Conservation (phyloP, 192 early-diverging fungal genomes). For the Bifiguratus adelaidae region DNA sequence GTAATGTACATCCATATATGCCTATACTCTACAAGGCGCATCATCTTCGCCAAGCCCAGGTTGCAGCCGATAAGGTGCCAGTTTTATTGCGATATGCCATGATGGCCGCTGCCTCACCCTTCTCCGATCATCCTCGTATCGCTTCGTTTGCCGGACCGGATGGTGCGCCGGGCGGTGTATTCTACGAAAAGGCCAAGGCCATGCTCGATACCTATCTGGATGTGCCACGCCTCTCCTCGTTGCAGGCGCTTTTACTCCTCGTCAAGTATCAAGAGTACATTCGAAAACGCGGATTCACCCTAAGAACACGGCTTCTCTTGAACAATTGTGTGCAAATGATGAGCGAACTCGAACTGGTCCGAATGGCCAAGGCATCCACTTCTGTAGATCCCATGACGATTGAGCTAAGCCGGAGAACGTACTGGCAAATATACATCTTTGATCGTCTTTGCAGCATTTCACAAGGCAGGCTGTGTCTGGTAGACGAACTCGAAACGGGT, state of each 20-base stretch:
- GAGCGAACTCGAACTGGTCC: slow-evolving; percentile 6
- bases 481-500: background rate
- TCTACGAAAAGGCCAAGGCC: slow-evolving; percentile 8
- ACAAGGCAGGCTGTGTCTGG: background rate
- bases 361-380: background rate
- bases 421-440: slow-evolving; percentile 18
- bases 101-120: slow-evolving; percentile 16
- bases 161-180: slow-evolving; percentile 9
- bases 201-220: slow-evolving; percentile 32
- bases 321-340: slow-evolving; percentile 12
- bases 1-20: background rate
- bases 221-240: slow-evolving; percentile 36
- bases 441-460: slow-evolving; percentile 1
- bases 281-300: slow-evolving; percentile 36
- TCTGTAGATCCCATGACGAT: background rate
- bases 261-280: slow-evolving; percentile 43
- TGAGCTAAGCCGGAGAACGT: slow-evolving; percentile 10
- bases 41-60: background rate
- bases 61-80: background rate
- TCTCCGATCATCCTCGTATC: background rate
- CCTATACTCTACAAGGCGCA: background rate
- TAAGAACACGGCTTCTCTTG: slow-evolving; percentile 36
- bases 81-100: slow-evolving; percentile 19
- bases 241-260: slow-evolving; percentile 36
- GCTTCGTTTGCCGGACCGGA: background rate